Base-by-base conservation (phyloP, 352 stramenopile species). In the Globisporangium splendens region DNA sequence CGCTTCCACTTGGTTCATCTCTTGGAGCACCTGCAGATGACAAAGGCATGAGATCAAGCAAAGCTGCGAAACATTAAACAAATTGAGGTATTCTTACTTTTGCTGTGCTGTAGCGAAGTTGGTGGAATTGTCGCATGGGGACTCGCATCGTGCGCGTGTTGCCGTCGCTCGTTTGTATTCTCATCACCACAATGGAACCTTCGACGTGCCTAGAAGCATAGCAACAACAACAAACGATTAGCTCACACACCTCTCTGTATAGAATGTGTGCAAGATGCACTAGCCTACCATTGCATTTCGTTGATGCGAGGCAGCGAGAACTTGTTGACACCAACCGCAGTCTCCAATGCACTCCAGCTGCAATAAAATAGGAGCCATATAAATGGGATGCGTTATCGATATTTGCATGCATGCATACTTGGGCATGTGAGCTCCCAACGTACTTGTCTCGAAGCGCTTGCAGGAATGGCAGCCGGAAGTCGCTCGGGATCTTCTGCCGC, bases 31-130 rank as follows among this genome's bases (percentile, higher is more conserved):
- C 62, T 80, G 33, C 8, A 35, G 7, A 10, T 35, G 2, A 10
- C 28, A 35, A 35, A 35, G 1, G 7, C 28, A 35, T 35, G 10
- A 35, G 28, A 35, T 11, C 5, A 35, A 35, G 5, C 28, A 35
- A 35, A 35, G 28, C 28, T 8, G 7, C 5, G 28, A 35, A 35
- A 35, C 8, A 8, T 8, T 35, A 58, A 0, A 50, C 17, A 46
- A 31, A 3, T 50, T 21, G 18, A 42, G 18, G 54, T 15, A 21
- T 24, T 24, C 51, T 50, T 5, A 75, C 70, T 61, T 86, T 88
- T 22, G 83, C 81, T 7, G 66, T 70, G 63, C 68, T 88, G 66
- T 91, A 84, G n/a, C 83, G 83, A 28, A 93, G 70, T 47, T 89
- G 62, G 43, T 93, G 81, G 66, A 91, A 93, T 60, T 93, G 76